phyloP scores from a whole-genome alignment of 306 rosid genomes.

The Arachis hypogaea region DNA sequence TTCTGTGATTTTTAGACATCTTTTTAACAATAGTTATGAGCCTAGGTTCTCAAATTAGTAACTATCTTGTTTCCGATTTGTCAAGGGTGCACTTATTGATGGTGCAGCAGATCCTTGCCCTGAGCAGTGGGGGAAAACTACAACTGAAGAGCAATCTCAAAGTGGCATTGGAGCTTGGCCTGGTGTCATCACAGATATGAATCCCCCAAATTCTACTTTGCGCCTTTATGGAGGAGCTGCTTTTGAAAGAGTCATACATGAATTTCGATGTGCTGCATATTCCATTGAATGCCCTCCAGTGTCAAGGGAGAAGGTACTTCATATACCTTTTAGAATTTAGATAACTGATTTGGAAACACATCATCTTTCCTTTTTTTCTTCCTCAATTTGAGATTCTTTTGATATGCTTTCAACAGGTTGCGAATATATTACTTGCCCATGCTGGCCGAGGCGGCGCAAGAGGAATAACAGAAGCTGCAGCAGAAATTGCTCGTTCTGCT shows the following conservation, averaged over 20 bases:
- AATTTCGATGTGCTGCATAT: constrained; percentile 91
- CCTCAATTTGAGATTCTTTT: constrained; percentile 30
- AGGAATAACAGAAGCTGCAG: constrained; percentile 93
- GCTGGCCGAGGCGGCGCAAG: constrained; percentile 90
- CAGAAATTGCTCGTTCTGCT: constrained; percentile 97
- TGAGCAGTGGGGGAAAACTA: constrained; percentile 95
- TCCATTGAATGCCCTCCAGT: constrained; percentile 92
- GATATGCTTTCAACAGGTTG: constrained; percentile 63
- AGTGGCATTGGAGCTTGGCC: constrained; percentile 93
- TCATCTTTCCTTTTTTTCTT: background rate
- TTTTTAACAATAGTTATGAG: background rate
- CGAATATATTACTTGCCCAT: constrained; percentile 94
- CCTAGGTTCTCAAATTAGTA: constrained; percentile 1
- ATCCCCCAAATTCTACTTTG: constrained; percentile 90
- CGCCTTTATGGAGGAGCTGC: constrained; percentile 98
- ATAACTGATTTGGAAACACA: constrained; percentile 2
- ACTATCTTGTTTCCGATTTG: constrained; percentile 31
- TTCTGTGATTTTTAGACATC: background rate
- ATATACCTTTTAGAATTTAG: background rate
- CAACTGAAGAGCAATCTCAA: constrained; percentile 80
- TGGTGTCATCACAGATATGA: constrained; percentile 65
- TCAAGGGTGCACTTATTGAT: constrained; percentile 83
- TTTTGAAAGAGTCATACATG: constrained; percentile 96
- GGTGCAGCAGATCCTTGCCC: constrained; percentile 99
- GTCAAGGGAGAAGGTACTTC: constrained; percentile 89